These are phyloP conservation scores for Pilasporangium apinafurcum DNA, from an alignment of 352 stramenopile genomes.

Conservation along the genomic window DNA sequence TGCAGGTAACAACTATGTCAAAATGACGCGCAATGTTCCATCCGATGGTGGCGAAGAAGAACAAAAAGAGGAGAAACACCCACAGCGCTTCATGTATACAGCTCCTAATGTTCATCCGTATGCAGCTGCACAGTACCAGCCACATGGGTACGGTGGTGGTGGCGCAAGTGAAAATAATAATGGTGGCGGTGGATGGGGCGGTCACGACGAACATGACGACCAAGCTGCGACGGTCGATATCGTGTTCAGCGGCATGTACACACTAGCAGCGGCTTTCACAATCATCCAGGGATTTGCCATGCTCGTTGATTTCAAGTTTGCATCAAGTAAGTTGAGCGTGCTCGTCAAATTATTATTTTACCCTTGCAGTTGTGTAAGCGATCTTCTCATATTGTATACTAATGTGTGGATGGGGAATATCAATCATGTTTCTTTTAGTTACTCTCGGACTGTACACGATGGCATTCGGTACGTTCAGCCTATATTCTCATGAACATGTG, in stretches of 20 bases:
- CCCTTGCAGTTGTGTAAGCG: not conserved
- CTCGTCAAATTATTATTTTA: not conserved
- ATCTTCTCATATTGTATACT: not conserved
- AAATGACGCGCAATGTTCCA: constrained; percentile 13
- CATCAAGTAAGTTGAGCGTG: constrained; percentile 38
- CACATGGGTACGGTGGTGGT: constrained; percentile 43
- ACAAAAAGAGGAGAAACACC: constrained; percentile 40
- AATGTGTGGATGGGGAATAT: not conserved
- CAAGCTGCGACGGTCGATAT: constrained; percentile 65
- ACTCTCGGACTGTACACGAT: constrained; percentile 79
- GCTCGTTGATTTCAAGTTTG: constrained; percentile 63
- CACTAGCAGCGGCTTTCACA: constrained; percentile 68
- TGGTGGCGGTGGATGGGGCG: constrained; percentile 31
- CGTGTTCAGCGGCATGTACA: constrained; percentile 84
- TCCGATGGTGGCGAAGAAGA: constrained; percentile 22
- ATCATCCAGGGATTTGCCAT: constrained; percentile 84
- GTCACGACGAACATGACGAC: constrained; percentile 24
- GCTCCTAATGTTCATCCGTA: constrained; percentile 79
- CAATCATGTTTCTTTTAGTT: constrained; percentile 22
- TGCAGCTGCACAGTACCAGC: constrained; percentile 71
- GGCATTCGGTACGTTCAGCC: constrained; percentile 52
- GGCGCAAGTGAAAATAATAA: constrained; percentile 22
- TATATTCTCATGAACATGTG: not conserved
- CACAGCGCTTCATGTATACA: constrained; percentile 44
- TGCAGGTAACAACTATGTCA: constrained; percentile 30